Evolutionary conservation across 805 yeast species (phyloP).

Genomic region (Martiniozyma abietophila): DNA sequence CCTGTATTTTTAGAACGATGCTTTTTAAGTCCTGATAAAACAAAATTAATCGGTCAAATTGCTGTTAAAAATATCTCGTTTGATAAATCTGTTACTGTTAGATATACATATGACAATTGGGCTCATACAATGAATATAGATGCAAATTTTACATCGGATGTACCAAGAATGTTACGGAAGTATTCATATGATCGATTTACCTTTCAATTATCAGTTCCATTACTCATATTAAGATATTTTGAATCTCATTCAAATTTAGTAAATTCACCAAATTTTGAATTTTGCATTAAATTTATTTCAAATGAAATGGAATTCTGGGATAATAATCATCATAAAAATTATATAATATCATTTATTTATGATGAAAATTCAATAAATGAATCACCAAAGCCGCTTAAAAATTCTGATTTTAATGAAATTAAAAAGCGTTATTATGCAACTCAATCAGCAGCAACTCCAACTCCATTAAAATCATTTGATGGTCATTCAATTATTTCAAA

Average conservation of each 20-base stretch:
- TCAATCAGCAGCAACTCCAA: not conserved
- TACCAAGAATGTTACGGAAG: conserved; percentile 37
- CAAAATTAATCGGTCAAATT: conserved; percentile 57
- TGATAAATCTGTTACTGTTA: conserved; percentile 55
- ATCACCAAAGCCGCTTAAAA: not conserved
- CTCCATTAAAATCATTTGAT: too few relatives aligned
- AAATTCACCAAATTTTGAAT: conserved; percentile 18
- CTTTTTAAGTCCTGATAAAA: conserved; percentile 48
- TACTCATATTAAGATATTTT: conserved; percentile 26
- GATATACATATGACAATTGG: conserved; percentile 80
- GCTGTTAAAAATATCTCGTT: conserved; percentile 71
- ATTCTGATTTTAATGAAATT: not conserved
- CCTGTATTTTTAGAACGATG: conserved; percentile 59
- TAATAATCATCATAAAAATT: conserved; percentile 55
- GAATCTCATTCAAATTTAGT: conserved; percentile 17
- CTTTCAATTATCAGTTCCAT: conserved; percentile 47
- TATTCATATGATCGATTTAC: conserved; percentile 62
- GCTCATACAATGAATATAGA: conserved; percentile 59
- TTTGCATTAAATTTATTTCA: conserved; percentile 52
- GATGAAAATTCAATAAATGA: not conserved
- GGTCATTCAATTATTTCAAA: too few relatives aligned
- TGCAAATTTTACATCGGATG: conserved; percentile 50
- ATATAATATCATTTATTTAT: conserved; percentile 34
- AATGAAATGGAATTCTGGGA: conserved; percentile 62
- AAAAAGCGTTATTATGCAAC: not conserved